phyloP scores from a whole-genome alignment of 805 yeast species.

The Candida boleticola region DNA sequence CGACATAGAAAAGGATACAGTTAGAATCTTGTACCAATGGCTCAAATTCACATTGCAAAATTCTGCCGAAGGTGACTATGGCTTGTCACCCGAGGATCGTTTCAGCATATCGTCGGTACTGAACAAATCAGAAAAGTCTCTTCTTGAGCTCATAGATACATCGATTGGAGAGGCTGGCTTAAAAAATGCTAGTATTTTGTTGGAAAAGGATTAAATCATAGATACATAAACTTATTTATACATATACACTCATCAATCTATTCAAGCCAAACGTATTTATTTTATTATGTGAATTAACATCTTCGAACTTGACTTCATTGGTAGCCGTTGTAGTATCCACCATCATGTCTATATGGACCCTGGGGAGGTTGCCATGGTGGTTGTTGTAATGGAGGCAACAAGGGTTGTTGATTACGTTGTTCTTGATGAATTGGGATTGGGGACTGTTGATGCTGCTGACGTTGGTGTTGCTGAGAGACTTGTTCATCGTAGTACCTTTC shows the following conservation, averaged over 20 bases:
- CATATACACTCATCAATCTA: not conserved
- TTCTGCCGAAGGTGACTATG: conserved; percentile 45
- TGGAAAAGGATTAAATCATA: conserved; percentile 46
- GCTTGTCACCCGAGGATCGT: conserved; percentile 39
- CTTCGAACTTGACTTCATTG: not conserved
- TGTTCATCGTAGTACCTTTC: not conserved
- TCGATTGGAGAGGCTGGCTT: conserved; percentile 75
- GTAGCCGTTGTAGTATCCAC: not conserved
- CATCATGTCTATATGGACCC: conserved; percentile 1
- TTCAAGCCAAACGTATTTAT: too few relatives aligned
- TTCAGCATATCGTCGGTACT: conserved; percentile 35
- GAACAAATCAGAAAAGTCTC: conserved; percentile 48
- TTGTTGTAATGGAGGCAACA: not conserved
- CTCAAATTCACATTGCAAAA: conserved; percentile 58
- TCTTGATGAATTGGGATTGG: not conserved
- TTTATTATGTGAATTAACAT: not conserved
- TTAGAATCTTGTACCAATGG: conserved; percentile 59
- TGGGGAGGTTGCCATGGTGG: conserved; percentile 1
- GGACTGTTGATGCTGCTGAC: not conserved
- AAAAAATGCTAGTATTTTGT: conserved; percentile 73
- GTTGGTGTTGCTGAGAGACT: not conserved
- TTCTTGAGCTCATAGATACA: conserved; percentile 54
- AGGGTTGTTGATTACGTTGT: not conserved
- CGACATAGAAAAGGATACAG: conserved; percentile 49
- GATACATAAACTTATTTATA: not conserved